Base-by-base conservation (phyloP, 208 protist species). In the Crithidia thermophila region DNA sequence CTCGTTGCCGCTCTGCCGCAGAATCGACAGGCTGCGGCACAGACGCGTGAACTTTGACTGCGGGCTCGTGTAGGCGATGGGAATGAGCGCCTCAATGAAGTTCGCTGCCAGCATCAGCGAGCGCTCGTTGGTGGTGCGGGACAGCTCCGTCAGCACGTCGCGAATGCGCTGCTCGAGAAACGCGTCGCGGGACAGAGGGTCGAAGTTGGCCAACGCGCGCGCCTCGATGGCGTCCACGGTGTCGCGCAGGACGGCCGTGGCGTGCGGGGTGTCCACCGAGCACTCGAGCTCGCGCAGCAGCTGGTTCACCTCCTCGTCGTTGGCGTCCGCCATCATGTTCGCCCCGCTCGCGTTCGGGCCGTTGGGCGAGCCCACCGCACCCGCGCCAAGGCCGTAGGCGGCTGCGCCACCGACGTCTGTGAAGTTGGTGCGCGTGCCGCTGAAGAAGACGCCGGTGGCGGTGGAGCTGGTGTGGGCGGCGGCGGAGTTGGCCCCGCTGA, bases 161-260 rank as follows among this genome's bases (percentile, higher is more conserved):
- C 91, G 88, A 40, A 97, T 89, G 42, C 85, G 81, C 55, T 89
- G 79, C 77, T 97, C 88, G 9, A 97, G 61, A 60, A 93, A 95
- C 5, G 81, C 34, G 60, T 97, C 91, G 28, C 91, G 77, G 7
- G 75, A 86, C 21, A 86, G 59, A 0, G 87, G 82, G 56, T 97
- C 89, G 43, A 90, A 93, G 67, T 84, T 93, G 39, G 84, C 62
- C 23, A 94, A 43, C 20, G 89, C 82, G 37, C 91, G 87, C 2
- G 67, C 74, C 58, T 97, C 91, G 50, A 97, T 94, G 3, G 81
- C 87, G 46, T 82, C 80, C 33, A 93, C 72, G 5, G 78, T 80
- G 55, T 97, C 89, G 10, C 84, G 80, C 60, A 97, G 65, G 28
- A 97, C 87, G 10, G 77, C 83, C 13, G 60, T 43, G 11, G 83